phyloP scores from a whole-genome alignment of 2,329 filamentous ascomycete genomes.

The Metarhizium brunneum region DNA sequence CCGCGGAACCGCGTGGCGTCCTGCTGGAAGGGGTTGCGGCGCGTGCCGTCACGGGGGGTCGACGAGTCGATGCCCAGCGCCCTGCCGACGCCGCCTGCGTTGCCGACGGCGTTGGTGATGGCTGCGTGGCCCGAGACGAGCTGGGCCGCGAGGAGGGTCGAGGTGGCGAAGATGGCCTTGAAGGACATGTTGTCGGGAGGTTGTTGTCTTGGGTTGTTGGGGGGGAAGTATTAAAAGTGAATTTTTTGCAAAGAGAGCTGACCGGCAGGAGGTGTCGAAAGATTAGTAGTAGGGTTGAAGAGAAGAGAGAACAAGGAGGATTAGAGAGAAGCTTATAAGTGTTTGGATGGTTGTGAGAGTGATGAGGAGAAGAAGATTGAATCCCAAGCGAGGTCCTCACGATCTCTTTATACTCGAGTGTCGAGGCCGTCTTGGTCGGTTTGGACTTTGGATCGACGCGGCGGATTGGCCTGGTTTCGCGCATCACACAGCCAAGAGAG shows the following conservation, averaged over 20 bases:
- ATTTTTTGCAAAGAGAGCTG: background rate
- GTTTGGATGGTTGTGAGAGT: background rate
- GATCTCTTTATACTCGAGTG: constrained; percentile 5
- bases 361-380: background rate
- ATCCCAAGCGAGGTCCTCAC: background rate
- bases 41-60: constrained; percentile 54
- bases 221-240: background rate
- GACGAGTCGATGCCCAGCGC: constrained; percentile 39
- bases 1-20: constrained; percentile 55
- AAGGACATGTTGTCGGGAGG: constrained; percentile 17
- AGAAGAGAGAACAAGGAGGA: background rate
- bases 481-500: background rate
- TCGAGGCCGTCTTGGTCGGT: background rate
- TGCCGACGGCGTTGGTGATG: constrained; percentile 48
- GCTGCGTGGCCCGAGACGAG: constrained; percentile 53
- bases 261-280: constrained; percentile 4
- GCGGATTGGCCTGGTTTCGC: background rate
- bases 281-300: background rate
- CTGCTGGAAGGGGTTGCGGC: constrained; percentile 52
- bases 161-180: constrained; percentile 28
- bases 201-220: background rate
- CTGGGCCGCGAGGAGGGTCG: constrained; percentile 42
- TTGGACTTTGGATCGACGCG: background rate
- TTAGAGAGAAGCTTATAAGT: background rate
- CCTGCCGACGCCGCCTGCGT: constrained; percentile 47